These are phyloP conservation scores for Pythium scleroteichum DNA, from an alignment of 352 stramenopile species.

Conservation along the genomic window DNA sequence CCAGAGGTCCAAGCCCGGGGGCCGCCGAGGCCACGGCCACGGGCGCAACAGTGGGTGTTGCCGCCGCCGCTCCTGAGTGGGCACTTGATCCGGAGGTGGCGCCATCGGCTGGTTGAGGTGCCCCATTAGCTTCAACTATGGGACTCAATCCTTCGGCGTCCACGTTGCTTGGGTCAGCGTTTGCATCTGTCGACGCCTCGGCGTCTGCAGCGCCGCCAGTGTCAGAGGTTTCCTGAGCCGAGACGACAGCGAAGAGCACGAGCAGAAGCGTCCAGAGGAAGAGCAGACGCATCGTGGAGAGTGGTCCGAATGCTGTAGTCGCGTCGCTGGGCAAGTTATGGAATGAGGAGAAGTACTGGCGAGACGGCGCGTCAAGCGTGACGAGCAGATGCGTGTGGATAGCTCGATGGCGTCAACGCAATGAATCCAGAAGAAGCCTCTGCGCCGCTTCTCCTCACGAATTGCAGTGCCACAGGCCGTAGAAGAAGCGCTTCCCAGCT, in stretches of 20 bases:
- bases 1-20: background rate
- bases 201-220: background rate
- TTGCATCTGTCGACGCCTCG: background rate
- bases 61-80: background rate
- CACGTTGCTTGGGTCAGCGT: constrained; percentile 1
- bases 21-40: background rate
- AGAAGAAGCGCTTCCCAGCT: background rate
- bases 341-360: background rate
- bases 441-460: background rate
- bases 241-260: constrained; percentile 11
- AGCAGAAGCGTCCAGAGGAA: constrained; percentile 19
- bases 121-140: background rate
- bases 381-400: too few species aligned
- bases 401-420: too few species aligned
- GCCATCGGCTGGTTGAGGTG: background rate
- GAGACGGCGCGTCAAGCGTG: background rate
- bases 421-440: background rate
- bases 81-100: background rate
- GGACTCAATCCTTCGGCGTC: background rate
- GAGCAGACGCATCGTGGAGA: constrained; percentile 9
- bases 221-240: constrained; percentile 7
- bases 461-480: background rate
- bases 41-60: constrained; percentile 13
- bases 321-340: background rate
- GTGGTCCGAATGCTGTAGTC: background rate